Evolutionary conservation across 2,329 filamentous ascomycete genomes (phyloP), one percentile per base, ranked within the genome.

Genomic region (Cladosporium austrohemisphaericum): DNA sequence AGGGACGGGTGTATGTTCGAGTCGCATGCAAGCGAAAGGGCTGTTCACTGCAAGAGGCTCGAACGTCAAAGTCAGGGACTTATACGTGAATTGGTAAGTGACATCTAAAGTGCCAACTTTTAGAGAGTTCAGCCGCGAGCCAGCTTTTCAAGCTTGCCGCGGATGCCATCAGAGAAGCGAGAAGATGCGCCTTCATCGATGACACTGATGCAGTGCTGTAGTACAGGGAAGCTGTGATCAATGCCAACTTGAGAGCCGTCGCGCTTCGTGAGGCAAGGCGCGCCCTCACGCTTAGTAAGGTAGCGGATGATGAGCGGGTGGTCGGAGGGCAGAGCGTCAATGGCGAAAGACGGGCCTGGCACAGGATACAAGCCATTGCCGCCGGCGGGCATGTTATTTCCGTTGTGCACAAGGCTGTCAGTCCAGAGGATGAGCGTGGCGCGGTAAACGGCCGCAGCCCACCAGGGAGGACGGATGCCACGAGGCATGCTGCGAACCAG

Each of bases 381-480:
- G 20, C 63, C 64, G 14, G 65, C 64, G 16, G 68, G 61, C 29
- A 61, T 61, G 14, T 65, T 58, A 51, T 60, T 58, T 47, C 81
- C 75, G 51, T 76, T 71, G 50, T 75, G 73, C 5, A 70, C 72
- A 49, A 84, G 65, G 56, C 80, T 79, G 56, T 85, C 79, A 2
- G 76, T 73, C 82, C 81, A 85, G 2, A 84, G 69, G 32, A 83
- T 76, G 49, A 85, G 68, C 3, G 76, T 76, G 2, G 76, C 83
- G n/a, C 85, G 80, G 62, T 88, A 87, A 32, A 87, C 70, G 3
- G 83, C 84, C 1, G 76, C 78, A n/a, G 81, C 71, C 84, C 84
- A 88, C 84, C 84, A 88, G 29, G 76, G 78, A 5, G 84, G 84
- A 18, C 82, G 76, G 3, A 78, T 72, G 41, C 80, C 76, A 23